Conservation (phyloP, 2,329 filamentous ascomycete species). For the Coniochaeta hoffmannii region DNA sequence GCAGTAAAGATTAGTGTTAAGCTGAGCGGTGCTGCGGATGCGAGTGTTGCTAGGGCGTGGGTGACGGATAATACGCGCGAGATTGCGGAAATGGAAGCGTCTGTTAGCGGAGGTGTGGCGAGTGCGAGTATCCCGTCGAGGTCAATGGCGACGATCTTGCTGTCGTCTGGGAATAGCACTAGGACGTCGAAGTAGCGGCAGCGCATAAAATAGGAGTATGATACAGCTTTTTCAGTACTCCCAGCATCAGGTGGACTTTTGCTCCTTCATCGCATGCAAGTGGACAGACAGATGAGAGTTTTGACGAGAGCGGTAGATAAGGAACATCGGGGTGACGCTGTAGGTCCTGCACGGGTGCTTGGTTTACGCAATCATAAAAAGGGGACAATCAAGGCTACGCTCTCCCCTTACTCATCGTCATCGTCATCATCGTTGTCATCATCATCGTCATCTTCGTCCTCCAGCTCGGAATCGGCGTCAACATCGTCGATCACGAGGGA, state of each 20-base stretch:
- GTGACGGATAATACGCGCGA: constrained; percentile 12
- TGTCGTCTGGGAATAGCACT: constrained; percentile 2
- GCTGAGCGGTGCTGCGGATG: constrained; percentile 5
- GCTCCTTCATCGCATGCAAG: too few relatives aligned
- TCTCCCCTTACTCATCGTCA: not conserved
- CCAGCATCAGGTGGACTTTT: too few relatives aligned
- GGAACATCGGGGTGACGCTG: too few relatives aligned
- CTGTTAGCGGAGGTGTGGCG: constrained; percentile 2
- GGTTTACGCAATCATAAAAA: not conserved
- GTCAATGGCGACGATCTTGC: constrained; percentile 9
- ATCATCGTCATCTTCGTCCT: not conserved
- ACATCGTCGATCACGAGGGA: too few relatives aligned
- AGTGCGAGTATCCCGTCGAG: constrained; percentile 5
- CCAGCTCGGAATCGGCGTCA: too few relatives aligned
- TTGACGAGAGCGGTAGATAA: too few relatives aligned
- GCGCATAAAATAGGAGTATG: too few relatives aligned
- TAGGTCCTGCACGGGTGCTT: not conserved
- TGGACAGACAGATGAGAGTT: too few relatives aligned
- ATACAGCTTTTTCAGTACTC: too few relatives aligned
- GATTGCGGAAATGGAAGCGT: not conserved
- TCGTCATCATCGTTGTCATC: too few relatives aligned
- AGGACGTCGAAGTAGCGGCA: not conserved
- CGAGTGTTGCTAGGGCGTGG: constrained; percentile 8
- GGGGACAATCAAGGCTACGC: not conserved
- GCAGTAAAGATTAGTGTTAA: constrained; percentile 7